Base-by-base conservation (phyloP, 371 early-diverging fungal species). In the Cladochytrium tenue region DNA sequence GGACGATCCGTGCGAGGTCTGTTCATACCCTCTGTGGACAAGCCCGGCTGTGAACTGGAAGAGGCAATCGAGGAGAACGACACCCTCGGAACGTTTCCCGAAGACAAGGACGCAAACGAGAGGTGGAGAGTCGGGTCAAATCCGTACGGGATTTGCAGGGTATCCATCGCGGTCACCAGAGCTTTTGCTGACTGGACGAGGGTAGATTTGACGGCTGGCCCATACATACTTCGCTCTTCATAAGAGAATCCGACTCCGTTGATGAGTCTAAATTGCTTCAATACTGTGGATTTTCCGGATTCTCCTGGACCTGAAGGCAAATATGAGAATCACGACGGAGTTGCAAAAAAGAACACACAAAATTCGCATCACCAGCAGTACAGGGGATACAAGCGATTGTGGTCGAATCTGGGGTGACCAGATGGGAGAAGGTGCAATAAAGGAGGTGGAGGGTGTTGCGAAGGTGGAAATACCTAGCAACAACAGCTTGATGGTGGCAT, bases 201-300 rank as follows among this genome's bases (percentile, higher is more conserved):
- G 75, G 95, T 97, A 64, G 88, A 83, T 69, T 90, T 88, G 51
- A 96, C 88, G 0, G 88, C 88, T 35, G 87, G 71, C 59, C 89
- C 84, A 83, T 87, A 95, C 43, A 85, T 76, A 35, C 80, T 74
- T 26, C 93, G 82, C 69, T 96, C 97, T 53, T 88, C 88, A 62
- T 81, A 77, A 23, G 87, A 82, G 75, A 92, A 97, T 3, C 95
- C 96, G 32, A 87, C 83, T 70, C 92, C 92, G 76, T 95, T 91
- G 66, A 96, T 90, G 67, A 96, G 89, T 50, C 69, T 72, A 58
- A 80, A 64, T 53, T 80, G 80, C 61, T 77, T 76, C 26, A 80
- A 64, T 32, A 80, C 56, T 2, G 80, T 80, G n/a, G 74, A 71
- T 59, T 80, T 80, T 4, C 80, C 80, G 13, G 76, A 75, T 53